Base-by-base conservation (phyloP, 176 grass and related monocot genomes). In the Avena atlantica region DNA sequence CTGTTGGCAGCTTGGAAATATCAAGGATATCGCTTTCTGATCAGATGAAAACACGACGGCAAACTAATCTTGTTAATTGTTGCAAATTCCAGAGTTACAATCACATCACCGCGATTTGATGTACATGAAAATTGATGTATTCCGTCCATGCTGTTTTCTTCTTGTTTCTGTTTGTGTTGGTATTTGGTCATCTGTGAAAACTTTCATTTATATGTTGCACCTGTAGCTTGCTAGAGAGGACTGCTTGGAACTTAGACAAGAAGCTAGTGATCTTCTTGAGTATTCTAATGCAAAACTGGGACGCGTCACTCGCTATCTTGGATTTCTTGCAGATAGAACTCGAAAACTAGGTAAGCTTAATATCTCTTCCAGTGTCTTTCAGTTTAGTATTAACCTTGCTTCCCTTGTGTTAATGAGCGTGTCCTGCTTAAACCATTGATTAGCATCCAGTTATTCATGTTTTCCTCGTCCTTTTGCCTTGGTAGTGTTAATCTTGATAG, bases 231-330 rank as follows among this genome's bases (percentile, higher is more conserved):
- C 94, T 79, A 88, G 87, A 90, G 93, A 98, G 50, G 90, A 96
- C 56, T 98, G 93, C 76, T 87, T 94, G 90, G 92, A 94, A 65
- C 84, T 98, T 82, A 98, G 94, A 80, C 96, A 98, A 70, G 96
- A 98, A 94, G 93, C 93, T 34, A 93, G 58, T 16, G 96, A 96
- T 89, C 96, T 98, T 74, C 91, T 88, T 78, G 96, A 98, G 82
- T 98, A 98, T 82, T 98, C 93, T 37, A 94, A 92, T 91, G 96
- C 96, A 81, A 98, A 98, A 86, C 61, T 98, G 75, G 92, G 91
- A 42, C 89, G 93, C 27, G 96, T 98, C 81, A 98, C 96, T 64
- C 93, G 96, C 13, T 98, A 98, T 90, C 90, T 98, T 81, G 96
- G 96, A 82, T 95, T 96, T 92, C 94, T 98, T 87, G 90, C 93